Conservation (phyloP, 2,329 filamentous ascomycete species). For the Beauveria varroae region DNA sequence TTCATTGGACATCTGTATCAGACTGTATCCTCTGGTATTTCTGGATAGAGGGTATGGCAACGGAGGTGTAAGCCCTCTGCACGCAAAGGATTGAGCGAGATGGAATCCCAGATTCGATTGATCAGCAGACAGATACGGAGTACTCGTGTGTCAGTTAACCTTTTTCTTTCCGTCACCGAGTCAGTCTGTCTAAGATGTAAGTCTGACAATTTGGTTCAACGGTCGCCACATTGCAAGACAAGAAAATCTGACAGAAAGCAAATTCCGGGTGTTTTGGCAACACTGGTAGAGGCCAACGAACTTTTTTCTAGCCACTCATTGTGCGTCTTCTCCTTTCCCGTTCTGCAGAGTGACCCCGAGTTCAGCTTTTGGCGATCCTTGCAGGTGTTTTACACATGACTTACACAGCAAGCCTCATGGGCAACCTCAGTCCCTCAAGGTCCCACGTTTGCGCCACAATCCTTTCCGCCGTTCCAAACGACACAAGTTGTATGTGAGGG, state of each 20-base stretch:
- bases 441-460: not conserved
- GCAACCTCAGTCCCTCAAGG: not conserved
- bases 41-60: not conserved
- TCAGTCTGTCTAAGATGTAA: not conserved
- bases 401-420: constrained; percentile 6
- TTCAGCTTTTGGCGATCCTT: constrained; percentile 5
- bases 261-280: not conserved
- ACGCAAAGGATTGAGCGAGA: not conserved
- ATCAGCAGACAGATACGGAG: not conserved
- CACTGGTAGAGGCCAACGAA: not conserved
- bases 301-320: too few species aligned
- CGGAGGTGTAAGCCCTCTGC: not conserved
- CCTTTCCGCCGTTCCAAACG: not conserved
- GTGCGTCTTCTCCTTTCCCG: not conserved
- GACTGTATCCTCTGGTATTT: too few species aligned
- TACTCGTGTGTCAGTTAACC: not conserved
- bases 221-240: not conserved
- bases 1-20: too few species aligned
- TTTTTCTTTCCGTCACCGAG: not conserved
- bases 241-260: not conserved
- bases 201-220: not conserved
- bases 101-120: not conserved
- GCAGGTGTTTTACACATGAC: constrained; percentile 1
- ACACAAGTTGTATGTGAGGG: too few species aligned
- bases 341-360: not conserved